Base-by-base conservation (phyloP, 2,329 filamentous ascomycete species). In the Botrytis medusae region DNA sequence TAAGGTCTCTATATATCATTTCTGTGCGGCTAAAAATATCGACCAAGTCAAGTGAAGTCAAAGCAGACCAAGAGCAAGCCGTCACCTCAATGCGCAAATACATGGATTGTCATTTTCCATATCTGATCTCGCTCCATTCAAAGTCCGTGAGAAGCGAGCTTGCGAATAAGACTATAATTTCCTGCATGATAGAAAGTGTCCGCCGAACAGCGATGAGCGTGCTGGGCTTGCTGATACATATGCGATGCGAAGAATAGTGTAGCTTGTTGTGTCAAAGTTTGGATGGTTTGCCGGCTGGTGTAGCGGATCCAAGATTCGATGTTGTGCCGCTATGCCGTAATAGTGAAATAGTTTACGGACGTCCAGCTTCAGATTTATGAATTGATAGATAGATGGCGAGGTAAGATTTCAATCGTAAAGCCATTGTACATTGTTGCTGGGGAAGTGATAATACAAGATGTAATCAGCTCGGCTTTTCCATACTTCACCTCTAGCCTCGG, bases 101-200 rank as follows among this genome's bases (percentile, higher is more conserved):
- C 29, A 48, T 22, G 51, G 29, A 71, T 46, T 40, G 10, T 3
- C 59, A 42, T 25, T 57, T 12, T 57, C 65, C 54, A 68, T 16
- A 51, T 68, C 65, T 57, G 65, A 40, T 25, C 69, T 71, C 59
- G 69, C 69, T 64, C 69, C 42, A 51, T 25, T 25, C 32, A 22
- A 71, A 71, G 32, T 71, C 69, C 69, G 69, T 48, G 44, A 42
- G 40, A 20, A 40, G 57, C 69, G 57, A 71, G 51, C 48, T 69
- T 69, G n/a, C 34, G 25, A 44, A n/a, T 37, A 20, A 57, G 48
- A 37, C 40, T 57, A 69, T 44, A n/a, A 20, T 5, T 20, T 42
- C 12, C 37, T 51, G 48, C 65, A 69, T 69, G 1, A 22, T 57
- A 25, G 18, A 4, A 57, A 42, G n/a, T 57, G 48, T 69, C 65